Conservation (phyloP, 352 stramenopile genomes). For the Globisporangium barbulae region DNA sequence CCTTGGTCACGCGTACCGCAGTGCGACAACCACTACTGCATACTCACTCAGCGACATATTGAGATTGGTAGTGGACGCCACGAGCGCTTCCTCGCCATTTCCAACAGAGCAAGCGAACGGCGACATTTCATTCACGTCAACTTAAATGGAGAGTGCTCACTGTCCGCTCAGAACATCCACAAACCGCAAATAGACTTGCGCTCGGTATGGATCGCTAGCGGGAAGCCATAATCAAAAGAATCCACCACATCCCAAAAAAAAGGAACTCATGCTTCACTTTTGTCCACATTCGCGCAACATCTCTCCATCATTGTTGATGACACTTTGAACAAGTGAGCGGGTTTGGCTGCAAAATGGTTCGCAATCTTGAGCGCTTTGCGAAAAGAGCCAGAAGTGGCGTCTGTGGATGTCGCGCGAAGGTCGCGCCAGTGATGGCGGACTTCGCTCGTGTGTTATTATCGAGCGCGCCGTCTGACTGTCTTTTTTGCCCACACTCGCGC, state of each 20-base stretch:
- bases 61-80: too few relatives aligned
- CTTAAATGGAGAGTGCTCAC: not conserved
- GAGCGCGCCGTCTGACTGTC: not conserved
- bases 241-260: not conserved
- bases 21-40: not conserved
- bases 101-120: too few relatives aligned
- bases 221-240: conserved; percentile 1
- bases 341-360: not conserved
- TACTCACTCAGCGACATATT: too few relatives aligned
- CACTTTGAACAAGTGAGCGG: not conserved
- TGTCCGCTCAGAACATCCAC: not conserved
- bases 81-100: too few relatives aligned
- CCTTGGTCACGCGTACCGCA: not conserved
- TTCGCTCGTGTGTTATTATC: too few relatives aligned
- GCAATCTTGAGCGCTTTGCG: not conserved
- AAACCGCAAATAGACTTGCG: not conserved
- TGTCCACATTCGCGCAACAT: not conserved
- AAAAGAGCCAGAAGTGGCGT: conserved; percentile 14
- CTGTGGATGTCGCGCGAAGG: conserved; percentile 12
- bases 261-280: not conserved
- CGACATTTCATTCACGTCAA: not conserved
- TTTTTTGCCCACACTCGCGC: not conserved
- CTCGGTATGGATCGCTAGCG: not conserved
- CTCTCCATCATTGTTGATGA: not conserved
- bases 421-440: not conserved